Evolutionary conservation across 2,329 filamentous ascomycete genomes (phyloP), one percentile per base, ranked within the genome.

Genomic region (Magnaporthiopsis incrustans): DNA sequence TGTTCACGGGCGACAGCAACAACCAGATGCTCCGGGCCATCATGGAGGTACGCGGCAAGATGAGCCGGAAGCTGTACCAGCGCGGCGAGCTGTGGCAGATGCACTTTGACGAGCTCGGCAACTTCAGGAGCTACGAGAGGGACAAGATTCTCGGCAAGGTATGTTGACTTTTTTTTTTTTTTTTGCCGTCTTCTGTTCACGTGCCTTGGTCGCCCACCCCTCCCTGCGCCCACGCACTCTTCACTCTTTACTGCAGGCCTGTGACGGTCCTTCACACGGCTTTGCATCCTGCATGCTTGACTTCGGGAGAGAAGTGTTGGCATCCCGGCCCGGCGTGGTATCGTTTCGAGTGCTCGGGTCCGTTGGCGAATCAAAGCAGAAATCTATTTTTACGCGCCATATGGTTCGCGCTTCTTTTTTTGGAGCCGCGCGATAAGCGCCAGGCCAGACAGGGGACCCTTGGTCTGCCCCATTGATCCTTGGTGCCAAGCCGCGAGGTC

Each of bases 11-110:
- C 65, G 86, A 91, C 68, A 95, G 91, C 78, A 99, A 99, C 80
- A 99, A 99, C 73, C 92, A 97, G 78, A 99, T 99, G 95, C 85
- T 99, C 66, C 90, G 91, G 67, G 89, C 90, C 26, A 97, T 99
- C 70, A 96, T 97, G 88, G 94, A 99, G 74, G 92, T 94, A 70
- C 88, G 96, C 60, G 95, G 95, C 71, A 96, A 93, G 76, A 88
- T 97, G 67, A 93, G 91, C 35, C 87, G 90, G 60, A 97, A 97
- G 76, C 82, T 97, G 67, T 88, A 97, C 71, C 92, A 91, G 70
- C 89, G 90, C 63, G 92, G 93, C 3, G 83, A 91, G 68, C 83
- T 96, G 66, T 86, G 89, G 18, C 82, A 84, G 57, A 80, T 88
- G 72, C 91, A 97, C 76, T 97, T 97, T 75, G 91, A 96, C 73